Evolutionary conservation across 2,329 filamentous ascomycete genomes (phyloP).

Genomic region (Xylaria sp.): DNA sequence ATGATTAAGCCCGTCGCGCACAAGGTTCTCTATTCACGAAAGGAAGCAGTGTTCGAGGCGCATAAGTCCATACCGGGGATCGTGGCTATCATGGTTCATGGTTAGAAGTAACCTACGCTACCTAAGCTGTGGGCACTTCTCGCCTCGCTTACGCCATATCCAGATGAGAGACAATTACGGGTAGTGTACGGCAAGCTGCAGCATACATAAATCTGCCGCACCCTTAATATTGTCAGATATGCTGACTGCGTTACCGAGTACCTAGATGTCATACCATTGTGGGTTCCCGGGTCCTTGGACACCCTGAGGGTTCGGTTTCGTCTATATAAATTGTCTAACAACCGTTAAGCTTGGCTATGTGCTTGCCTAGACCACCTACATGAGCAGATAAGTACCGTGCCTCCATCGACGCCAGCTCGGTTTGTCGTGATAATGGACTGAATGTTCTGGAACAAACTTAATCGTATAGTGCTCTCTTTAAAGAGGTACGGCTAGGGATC

Average conservation of each 20-base stretch:
- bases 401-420: constrained; percentile 3
- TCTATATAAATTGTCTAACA: constrained; percentile 27
- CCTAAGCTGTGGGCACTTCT: background rate
- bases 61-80: background rate
- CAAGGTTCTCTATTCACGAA: constrained; percentile 3
- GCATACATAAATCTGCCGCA: constrained; percentile 33
- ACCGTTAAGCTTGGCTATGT: constrained; percentile 23
- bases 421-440: constrained; percentile 5
- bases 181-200: constrained; percentile 35
- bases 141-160: constrained; percentile 27
- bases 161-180: constrained; percentile 29
- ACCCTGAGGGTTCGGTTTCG: constrained; percentile 26
- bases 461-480: background rate
- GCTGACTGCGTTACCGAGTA: constrained; percentile 14
- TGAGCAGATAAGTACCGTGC: background rate
- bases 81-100: background rate
- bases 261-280: constrained; percentile 27
- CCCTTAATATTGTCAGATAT: constrained; percentile 33
- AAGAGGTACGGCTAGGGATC: constrained; percentile 1
- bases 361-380: constrained; percentile 17
- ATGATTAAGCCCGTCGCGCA: constrained; percentile 11
- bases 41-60: background rate
- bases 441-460: constrained; percentile 7
- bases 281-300: constrained; percentile 30
- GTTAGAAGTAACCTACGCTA: background rate